Base-by-base conservation (phyloP, 768 basidiomycete genomes). In the Mycena albidolilacea region DNA sequence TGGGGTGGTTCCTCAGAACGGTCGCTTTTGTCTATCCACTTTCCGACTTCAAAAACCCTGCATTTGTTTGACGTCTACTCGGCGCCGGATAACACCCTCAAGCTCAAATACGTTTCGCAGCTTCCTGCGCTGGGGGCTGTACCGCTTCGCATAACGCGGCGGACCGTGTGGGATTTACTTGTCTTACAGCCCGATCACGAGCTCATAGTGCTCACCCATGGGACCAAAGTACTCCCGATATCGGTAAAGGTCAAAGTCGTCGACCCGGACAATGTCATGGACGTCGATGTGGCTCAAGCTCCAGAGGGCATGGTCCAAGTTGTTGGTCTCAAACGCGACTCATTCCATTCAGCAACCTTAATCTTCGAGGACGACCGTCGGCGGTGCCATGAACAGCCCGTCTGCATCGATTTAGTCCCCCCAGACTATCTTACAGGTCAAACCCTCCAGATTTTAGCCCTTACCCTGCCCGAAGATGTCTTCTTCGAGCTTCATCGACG, bases 151-250 rank as follows among this genome's bases (percentile, higher is more conserved):
- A 88, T 90, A 1, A 93, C 92, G 4, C 90, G 96, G 21, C 82
- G 82, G 8, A 82, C 85, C 15, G 85, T 95, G 15, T 86, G 86
- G 79, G 97, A 98, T 80, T 83, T 96, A 11, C 81, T 97, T 6
- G 81, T 93, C 17, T 81, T 95, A 60, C 90, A 87, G 60, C 87
- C 90, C 3, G 84, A 89, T 59, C 87, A 90, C 39, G 80, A 80
- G 10, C 80, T 95, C 11, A 80, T 83, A 0, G 78, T 96, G 5
- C 81, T 93, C 48, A 94, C 92, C 0, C 92, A 94, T 74, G 93
- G 92, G 0, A 75, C 79, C 21, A 78, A 79, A 54, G 84, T 86
- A 75, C 68, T 90, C 11, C 84, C 85, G 30, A 50, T 73, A 71
- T 72, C 39, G 15, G 72, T 74, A 30, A 77, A 80, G 64, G 72